Base-by-base conservation (phyloP, 495 filamentous ascomycete genomes). In the Lichina pygmaea region DNA sequence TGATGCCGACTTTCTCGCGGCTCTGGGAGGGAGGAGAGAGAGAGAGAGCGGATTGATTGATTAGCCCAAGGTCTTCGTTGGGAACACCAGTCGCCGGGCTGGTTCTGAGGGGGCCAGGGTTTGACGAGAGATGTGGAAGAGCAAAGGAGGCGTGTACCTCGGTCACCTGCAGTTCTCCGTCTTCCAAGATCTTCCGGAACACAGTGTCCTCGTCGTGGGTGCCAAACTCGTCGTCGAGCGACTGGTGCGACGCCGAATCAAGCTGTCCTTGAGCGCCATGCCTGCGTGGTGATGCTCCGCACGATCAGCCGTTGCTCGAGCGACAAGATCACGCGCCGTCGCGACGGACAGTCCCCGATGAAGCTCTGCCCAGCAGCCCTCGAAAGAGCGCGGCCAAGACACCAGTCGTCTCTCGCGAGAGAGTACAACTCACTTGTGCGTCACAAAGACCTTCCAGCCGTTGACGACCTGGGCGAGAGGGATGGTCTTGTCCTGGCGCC, bases 381-480 rank as follows among this genome's bases (percentile, higher is more conserved):
- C 24, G 4, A 16, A 40, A 1, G 12, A n/a, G 12, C 38, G 3
- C 38, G 5, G 2, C 38, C 12, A 40, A n/a, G 38, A 1, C 38
- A n/a, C 15, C 38, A 43, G 33, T 17, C n/a, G 17, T 24, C 13
- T n/a, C 41, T 40, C 38, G 1, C 4, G 15, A n/a, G 11, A 42
- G 24, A 24, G 24, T 24, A 4, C 24, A 24, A 54, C 81, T 60
- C 71, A 95, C 89, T 75, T 82, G 60, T 92, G 80, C 34, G 85
- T 89, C 2, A 78, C 65, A 50, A 94, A 93, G 53, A 97, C 67
- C 70, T 92, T 80, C 68, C 78, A 95, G 9, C 79, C 70, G 45
- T 75, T 80, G 30, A 93, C 67, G n/a, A 97, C 83, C 50, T 93
- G 71, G 2, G 77, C 67, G 16, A 95, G 62, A 10, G 89, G 77